These are phyloP conservation scores for Boletus sp. DNA, from an alignment of 1,284 basidiomycete genomes.

Conservation along the genomic window DNA sequence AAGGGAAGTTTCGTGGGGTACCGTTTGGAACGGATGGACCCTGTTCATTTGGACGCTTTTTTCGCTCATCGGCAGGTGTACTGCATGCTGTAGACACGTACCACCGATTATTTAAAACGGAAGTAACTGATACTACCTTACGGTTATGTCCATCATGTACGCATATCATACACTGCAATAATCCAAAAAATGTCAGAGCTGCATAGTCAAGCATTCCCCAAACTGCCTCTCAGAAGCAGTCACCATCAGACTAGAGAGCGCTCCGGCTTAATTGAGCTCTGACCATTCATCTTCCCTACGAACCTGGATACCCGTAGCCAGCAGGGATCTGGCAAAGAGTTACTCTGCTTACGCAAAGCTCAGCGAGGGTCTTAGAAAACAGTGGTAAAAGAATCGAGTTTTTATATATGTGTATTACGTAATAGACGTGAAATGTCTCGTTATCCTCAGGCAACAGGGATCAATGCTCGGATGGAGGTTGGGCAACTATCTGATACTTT, in stretches of 20 bases:
- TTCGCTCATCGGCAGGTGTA: neutral
- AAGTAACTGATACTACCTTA: neutral
- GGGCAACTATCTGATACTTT: conserved; percentile 26
- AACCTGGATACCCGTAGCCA: conserved; percentile 55
- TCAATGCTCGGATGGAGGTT: conserved; percentile 16
- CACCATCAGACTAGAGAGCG: conserved; percentile 50
- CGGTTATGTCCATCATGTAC: neutral
- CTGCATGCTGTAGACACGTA: neutral
- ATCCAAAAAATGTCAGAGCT: conserved; percentile 52
- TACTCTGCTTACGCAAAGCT: conserved; percentile 43
- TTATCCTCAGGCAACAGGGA: conserved; percentile 6
- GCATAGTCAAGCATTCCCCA: conserved; percentile 77
- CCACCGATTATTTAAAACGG: conserved; percentile 4
- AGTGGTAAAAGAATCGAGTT: neutral
- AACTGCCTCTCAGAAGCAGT: conserved; percentile 46
- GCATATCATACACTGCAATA: neutral
- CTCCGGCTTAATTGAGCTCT: conserved; percentile 83
- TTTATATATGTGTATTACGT: conserved; percentile 20
- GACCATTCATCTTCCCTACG: conserved; percentile 47
- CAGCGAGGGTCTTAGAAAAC: conserved; percentile 40
- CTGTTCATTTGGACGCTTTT: neutral
- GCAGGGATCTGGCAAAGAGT: conserved; percentile 46
- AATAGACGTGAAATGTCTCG: conserved; percentile 7
- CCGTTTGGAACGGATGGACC: neutral
- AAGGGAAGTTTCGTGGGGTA: neutral